A percentile compares a stretch with the other conserved stretches of the same genome.
phyloP scores from a whole-genome alignment of 805 yeast species.

The Candida sithepensis region DNA sequence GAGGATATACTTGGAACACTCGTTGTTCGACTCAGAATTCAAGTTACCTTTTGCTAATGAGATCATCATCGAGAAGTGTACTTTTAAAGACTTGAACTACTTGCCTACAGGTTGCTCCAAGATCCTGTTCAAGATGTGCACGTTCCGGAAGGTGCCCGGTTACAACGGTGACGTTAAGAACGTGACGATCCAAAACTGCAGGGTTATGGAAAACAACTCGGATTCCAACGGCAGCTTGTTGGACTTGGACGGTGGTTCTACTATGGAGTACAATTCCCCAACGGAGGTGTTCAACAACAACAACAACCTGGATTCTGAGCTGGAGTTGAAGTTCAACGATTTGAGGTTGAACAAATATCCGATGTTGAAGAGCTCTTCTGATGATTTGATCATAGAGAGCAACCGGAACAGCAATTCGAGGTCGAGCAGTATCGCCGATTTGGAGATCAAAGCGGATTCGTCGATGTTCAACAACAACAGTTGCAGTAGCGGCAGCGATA shows the following conservation, averaged over 20 bases:
- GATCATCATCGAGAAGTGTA: constrained; percentile 29
- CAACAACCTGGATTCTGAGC: neutral
- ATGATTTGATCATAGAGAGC: neutral
- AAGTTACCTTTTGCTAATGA: constrained; percentile 26
- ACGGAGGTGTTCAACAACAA: neutral
- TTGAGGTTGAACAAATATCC: neutral
- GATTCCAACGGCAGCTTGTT: neutral
- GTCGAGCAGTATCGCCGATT: neutral
- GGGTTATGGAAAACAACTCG: constrained; percentile 28
- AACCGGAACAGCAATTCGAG: neutral
- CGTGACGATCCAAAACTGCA: constrained; percentile 25
- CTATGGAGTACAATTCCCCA: neutral
- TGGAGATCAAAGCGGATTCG: neutral
- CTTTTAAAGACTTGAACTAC: constrained; percentile 26
- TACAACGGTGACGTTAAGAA: constrained; percentile 27
- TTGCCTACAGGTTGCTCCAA: constrained; percentile 18
- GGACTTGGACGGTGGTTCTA: neutral
- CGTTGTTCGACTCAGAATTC: constrained; percentile 30
- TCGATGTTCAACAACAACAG: neutral
- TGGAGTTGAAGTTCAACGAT: neutral
- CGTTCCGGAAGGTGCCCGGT: constrained; percentile 27
- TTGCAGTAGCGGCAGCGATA: too few species aligned
- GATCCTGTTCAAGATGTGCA: constrained; percentile 31
- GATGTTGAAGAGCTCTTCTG: neutral
- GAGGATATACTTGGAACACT: constrained; percentile 27